Conservation (phyloP, 306 rosid species). For the Canavalia gladiata region DNA sequence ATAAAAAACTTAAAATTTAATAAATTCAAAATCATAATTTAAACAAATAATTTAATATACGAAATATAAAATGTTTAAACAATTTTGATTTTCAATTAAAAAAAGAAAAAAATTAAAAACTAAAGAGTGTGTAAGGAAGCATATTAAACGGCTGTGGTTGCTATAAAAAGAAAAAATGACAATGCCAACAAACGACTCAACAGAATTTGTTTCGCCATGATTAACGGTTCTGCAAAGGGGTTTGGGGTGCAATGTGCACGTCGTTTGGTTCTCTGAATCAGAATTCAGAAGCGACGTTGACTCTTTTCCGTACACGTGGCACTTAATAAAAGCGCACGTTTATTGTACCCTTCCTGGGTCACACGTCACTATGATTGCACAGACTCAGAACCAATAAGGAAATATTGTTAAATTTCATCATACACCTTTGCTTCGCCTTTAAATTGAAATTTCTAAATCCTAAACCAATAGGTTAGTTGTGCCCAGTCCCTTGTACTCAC, state of each 20-base stretch:
- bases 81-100: no score
- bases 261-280: background rate
- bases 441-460: background rate
- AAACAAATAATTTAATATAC: no score
- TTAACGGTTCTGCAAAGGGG: background rate
- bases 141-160: no score
- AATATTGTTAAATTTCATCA: background rate
- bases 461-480: slow-evolving; percentile 4
- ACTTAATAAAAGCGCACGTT: slow-evolving; percentile 39
- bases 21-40: no score
- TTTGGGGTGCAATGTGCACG: slow-evolving; percentile 37
- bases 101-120: no score
- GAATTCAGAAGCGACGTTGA: slow-evolving; percentile 45
- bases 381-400: background rate
- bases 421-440: slow-evolving; percentile 7
- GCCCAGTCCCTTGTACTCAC: no score
- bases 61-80: no score
- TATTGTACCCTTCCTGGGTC: background rate
- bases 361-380: background rate
- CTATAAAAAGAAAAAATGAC: no score
- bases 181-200: no score
- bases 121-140: no score
- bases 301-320: slow-evolving; percentile 38
- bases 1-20: no score
- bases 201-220: background rate